Evolutionary conservation across 345 rosid species (phyloP), one percentile per base, ranked within the genome.

Genomic region (Ailanthus altissimus): DNA sequence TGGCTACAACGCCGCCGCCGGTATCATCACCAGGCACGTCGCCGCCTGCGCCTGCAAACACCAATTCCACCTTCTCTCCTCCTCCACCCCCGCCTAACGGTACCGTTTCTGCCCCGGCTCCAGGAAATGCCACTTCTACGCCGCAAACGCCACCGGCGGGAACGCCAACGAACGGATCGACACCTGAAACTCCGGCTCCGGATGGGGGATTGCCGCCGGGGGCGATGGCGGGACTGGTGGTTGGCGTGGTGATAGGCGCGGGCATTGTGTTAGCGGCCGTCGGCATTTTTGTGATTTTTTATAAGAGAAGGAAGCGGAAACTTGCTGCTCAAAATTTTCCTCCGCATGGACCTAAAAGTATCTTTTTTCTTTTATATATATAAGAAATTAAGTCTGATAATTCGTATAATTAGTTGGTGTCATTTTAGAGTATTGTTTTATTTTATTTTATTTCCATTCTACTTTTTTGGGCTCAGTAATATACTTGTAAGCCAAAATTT

Each of bases 191-290:
- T 2, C 26, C 38, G 9, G 15, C 21, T 6, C 53, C 68, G 23
- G 3, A 28, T 8, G 12, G 46, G 6, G 58, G 72, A 4, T 18
- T 53, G 4, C 57, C 72, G 9, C 9, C 28, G 36, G 78, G 63
- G 23, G 51, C 77, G 16, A 9, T 84, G 40, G 71, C 73, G 3
- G 83, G 60, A 4, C 38, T 79, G 15, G 78, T 84, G 8, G 77
- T 77, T 2, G 87, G 87, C 25, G 51, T 71, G 42, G 81, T 66
- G 20, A 10, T 84, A 15, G 87, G 87, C 53, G 87, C 72, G 8
- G 36, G 57, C 21, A 58, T 78, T 23, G 81, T 84, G 75, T 64
- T 81, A 66, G 73, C 63, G 47, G 79, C 42, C 1, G 75, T 79
- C 26, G 78, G 74, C 40, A 21, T 78, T 60, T 84, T 79, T 57